phyloP scores from a whole-genome alignment of 148 eudicot genomes.

The Vaccinium vitisidaea region DNA sequence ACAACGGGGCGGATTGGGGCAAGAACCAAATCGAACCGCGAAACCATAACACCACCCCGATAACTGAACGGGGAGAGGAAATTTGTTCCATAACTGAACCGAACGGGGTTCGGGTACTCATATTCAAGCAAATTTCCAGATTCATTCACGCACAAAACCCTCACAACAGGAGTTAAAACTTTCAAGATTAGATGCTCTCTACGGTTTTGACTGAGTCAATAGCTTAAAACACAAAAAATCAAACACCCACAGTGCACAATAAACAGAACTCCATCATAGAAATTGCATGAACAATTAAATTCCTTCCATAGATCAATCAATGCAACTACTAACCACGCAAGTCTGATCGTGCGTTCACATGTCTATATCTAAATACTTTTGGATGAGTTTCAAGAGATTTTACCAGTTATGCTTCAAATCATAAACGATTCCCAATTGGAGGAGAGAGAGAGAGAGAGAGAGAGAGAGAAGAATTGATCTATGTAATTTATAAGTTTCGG shows the following conservation, averaged over 20 bases:
- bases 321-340: not conserved
- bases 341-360: not conserved
- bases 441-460: slow-evolving; percentile 5
- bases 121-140: too few relatives aligned
- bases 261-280: not conserved
- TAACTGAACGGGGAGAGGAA: too few relatives aligned
- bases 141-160: not conserved
- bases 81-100: too few relatives aligned
- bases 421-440: not conserved
- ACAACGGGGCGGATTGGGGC: too few relatives aligned
- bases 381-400: not conserved
- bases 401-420: slow-evolving; percentile 22
- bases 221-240: not conserved
- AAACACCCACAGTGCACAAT: not conserved
- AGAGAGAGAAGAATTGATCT: not conserved
- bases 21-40: too few relatives aligned
- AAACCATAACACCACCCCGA: too few relatives aligned
- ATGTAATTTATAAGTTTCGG: too few relatives aligned
- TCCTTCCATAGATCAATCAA: not conserved
- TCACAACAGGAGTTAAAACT: not conserved
- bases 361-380: too few relatives aligned
- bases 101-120: too few relatives aligned
- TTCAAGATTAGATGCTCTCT: not conserved
- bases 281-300: not conserved
- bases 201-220: too few relatives aligned